These are phyloP conservation scores for Barnettozyma pratensis DNA, from an alignment of 805 yeast species.

Conservation along the genomic window DNA sequence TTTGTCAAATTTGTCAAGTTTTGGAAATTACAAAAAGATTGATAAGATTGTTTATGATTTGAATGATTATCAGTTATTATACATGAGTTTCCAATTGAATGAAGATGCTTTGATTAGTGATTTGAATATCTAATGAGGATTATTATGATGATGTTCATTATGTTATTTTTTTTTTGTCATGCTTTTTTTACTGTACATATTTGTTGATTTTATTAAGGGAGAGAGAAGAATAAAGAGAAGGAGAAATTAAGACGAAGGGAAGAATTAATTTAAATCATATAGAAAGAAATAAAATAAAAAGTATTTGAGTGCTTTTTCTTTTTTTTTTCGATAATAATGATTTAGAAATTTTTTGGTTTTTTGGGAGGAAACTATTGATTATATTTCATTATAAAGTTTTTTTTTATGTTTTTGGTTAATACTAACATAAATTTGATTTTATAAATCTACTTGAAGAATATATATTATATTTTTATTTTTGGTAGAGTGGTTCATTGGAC, in stretches of 20 bases:
- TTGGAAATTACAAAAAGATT: constrained; percentile 50
- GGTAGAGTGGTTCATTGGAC: too few relatives aligned
- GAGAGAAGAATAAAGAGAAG: neutral
- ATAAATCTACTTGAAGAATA: neutral
- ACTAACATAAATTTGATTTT: constrained; percentile 3
- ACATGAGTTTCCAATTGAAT: constrained; percentile 53
- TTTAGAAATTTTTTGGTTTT: constrained; percentile 10
- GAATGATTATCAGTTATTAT: constrained; percentile 67
- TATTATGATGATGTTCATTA: neutral
- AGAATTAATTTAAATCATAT: constrained; percentile 7
- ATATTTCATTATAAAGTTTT: constrained; percentile 17
- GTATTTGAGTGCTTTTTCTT: constrained; percentile 11
- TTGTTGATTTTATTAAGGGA: neutral
- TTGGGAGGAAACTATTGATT: constrained; percentile 10
- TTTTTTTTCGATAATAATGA: constrained; percentile 18
- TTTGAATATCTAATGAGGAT: constrained; percentile 6
- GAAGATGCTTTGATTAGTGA: constrained; percentile 19
- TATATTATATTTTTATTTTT: neutral
- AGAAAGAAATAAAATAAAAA: constrained; percentile 14
- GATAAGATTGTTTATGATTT: constrained; percentile 74
- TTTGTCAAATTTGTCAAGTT: constrained; percentile 28
- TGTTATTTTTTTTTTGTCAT: neutral
- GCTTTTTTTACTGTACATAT: neutral
- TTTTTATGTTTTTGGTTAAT: constrained; percentile 13
- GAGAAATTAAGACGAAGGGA: neutral